phyloP scores from a whole-genome alignment of 495 filamentous ascomycete species.

The Hypoxylon fuscum region DNA sequence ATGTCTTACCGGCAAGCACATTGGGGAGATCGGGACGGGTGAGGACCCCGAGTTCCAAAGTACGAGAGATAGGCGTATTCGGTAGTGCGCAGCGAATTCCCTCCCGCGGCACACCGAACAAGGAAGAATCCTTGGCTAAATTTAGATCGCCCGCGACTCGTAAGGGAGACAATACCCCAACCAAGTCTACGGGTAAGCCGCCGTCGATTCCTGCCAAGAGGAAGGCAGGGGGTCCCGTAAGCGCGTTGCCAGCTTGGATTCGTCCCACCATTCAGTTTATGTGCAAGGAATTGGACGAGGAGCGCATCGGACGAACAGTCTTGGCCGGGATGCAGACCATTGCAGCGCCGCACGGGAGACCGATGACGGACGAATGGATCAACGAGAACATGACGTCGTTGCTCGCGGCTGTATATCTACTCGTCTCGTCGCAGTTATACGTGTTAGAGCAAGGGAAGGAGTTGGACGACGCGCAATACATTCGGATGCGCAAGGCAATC shows the following conservation, averaged over 20 bases:
- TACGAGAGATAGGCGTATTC: conserved; percentile 37
- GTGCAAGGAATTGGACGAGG: conserved; percentile 55
- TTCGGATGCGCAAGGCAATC: conserved; percentile 52
- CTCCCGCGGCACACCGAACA: conserved; percentile 37
- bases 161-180: conserved; percentile 29
- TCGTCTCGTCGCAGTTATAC: conserved; percentile 58
- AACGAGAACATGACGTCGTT: conserved; percentile 60
- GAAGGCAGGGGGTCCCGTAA: conserved; percentile 34
- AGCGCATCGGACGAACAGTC: conserved; percentile 52
- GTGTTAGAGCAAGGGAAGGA: conserved; percentile 48
- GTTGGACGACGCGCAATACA: conserved; percentile 48
- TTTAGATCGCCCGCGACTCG: conserved; percentile 35
- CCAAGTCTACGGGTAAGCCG: conserved; percentile 36
- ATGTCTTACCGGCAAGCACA: conserved; percentile 62
- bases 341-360: conserved; percentile 45
- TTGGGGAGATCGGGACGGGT: conserved; percentile 20
- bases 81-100: conserved; percentile 36
- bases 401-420: conserved; percentile 75
- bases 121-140: conserved; percentile 50
- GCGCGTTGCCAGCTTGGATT: conserved; percentile 69
- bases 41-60: conserved; percentile 40
- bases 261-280: conserved; percentile 72
- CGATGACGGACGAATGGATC: conserved; percentile 61
- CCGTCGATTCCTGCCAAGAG: conserved; percentile 34
- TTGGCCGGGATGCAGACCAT: conserved; percentile 57